Base-by-base conservation (phyloP, 805 yeast species). In the Groenewaldozyma tartarivorans region DNA sequence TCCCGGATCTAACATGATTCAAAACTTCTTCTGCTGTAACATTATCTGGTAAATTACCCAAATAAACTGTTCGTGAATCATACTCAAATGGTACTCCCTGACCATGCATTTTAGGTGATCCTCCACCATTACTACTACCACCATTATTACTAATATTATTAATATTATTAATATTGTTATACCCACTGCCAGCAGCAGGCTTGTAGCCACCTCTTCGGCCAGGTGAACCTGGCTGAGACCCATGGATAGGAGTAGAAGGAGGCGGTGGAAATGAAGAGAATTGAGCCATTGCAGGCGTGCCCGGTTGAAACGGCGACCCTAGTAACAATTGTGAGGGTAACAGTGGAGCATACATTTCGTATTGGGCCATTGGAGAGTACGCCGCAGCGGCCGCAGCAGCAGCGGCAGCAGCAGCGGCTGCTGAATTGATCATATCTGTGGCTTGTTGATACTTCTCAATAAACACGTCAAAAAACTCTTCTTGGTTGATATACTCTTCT, bases 1-100 rank as follows among this genome's bases (percentile, higher is more conserved):
- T 78, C 24, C 96, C 97, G 24, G 94, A 80, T 51, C 95, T 75
- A 22, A 88, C 95, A 60, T 86, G 94, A 57, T 88, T 88, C 54
- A 90, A 69, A 38, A 92, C 63, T 54, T 85, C 95, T 52, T 81
- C 77, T 4, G 90, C 77, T 16, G 87, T 75, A 43, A 87, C 71
- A 46, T 80, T 82, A n/a, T 71, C 62, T 1, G 97, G 96, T 30
- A 90, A 72, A 56, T 85, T 86, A 13, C 96, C 96, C 53, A 90
- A 67, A 56, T 86, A 85, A 6, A 90, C 94, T 0, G 96, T 86
- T 58, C 96, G 75, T 39, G 64, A 57, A 5, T 49, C 29, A 13
- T 24, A 24, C 29, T 24, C 29, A 24, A 13, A 13, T 7, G 7
- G 13, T 13, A 24, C 13, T 24, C 29, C 29, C 29, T 7, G 29